Evolutionary conservation across 805 yeast species (phyloP), one percentile per base, ranked within the genome.

Genomic region (Wickerhamiella musiphila): DNA sequence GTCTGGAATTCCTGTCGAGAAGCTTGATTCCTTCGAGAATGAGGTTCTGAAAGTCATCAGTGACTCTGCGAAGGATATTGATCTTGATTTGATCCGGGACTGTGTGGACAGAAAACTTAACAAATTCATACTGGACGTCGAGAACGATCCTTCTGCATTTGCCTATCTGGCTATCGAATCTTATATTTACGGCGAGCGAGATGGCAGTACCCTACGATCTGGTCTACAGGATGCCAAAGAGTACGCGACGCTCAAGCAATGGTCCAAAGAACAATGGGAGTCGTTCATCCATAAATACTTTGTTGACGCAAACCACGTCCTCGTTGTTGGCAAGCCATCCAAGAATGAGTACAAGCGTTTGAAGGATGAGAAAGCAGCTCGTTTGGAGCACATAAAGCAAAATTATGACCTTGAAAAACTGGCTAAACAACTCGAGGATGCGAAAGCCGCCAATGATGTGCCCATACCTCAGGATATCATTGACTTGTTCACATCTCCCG

Each of bases 291-390:
- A 60, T 18, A 52, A 57, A 23, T 65, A 69, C 40, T 64, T 82
- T 28, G 59, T 78, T 10, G 61, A 70, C 3, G 75, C 70, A 41
- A 58, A 70, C 8, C 66, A 78, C 9, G 79, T 73, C 6, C 57
- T 78, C 17, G 62, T 84, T 2, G 47, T 79, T 28, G 81, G 81
- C 3, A 65, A 57, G 41, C 96, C 98, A 11, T 79, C 86, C 0
- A 55, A 60, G 16, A 49, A 46, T 23, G 54, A 78, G 31, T 78
- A 79, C 49, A 63, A 65, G 31, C 35, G 49, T 4, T 48, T 66
- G 28, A 75, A 74, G 36, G 39, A 44, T 6, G 70, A 67, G 7
- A 70, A 68, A 34, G 65, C 68, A 39, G 51, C 61, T 18, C 46
- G 72, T 10, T 37, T 64, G 3, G 52, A 62, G 26, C 63, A 65